These are phyloP conservation scores for Naganishia albida DNA, from an alignment of 1,284 basidiomycete genomes.

Conservation along the genomic window DNA sequence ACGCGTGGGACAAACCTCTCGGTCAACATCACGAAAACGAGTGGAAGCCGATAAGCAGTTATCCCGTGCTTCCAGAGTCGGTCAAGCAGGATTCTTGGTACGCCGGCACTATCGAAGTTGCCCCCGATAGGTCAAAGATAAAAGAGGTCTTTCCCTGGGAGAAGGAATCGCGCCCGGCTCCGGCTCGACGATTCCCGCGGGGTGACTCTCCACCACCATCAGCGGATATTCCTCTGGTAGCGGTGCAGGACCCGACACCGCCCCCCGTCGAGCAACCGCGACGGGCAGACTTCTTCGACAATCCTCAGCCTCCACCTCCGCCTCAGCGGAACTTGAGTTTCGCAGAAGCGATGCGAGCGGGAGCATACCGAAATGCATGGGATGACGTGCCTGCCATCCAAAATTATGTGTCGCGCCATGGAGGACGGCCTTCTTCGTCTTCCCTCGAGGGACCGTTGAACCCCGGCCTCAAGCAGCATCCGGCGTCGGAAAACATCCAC, in stretches of 20 bases:
- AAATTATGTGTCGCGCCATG: slow-evolving; percentile 68
- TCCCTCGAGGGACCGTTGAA: slow-evolving; percentile 49
- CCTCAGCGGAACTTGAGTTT: slow-evolving; percentile 53
- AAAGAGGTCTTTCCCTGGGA: slow-evolving; percentile 94
- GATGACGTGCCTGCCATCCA: slow-evolving; percentile 76
- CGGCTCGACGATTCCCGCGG: slow-evolving; percentile 74
- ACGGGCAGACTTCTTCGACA: slow-evolving; percentile 29
- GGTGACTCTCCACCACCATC: slow-evolving; percentile 64
- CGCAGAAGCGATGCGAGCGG: slow-evolving; percentile 56
- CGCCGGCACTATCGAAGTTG: slow-evolving; percentile 52
- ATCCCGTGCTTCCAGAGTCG: slow-evolving; percentile 48
- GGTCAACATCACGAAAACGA: slow-evolving; percentile 36
- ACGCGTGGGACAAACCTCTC: slow-evolving; percentile 59
- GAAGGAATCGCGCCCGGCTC: slow-evolving; percentile 61
- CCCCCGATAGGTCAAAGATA: slow-evolving; percentile 71
- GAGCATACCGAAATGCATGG: slow-evolving; percentile 77
- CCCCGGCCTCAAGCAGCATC: slow-evolving; percentile 15
- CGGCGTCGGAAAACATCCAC: slow-evolving; percentile 28
- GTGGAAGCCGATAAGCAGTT: slow-evolving; percentile 37
- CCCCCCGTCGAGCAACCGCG: slow-evolving; percentile 36
- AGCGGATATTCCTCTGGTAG: slow-evolving; percentile 46
- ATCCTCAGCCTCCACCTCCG: slow-evolving; percentile 33
- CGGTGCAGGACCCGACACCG: slow-evolving; percentile 39
- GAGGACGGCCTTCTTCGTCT: slow-evolving; percentile 57
- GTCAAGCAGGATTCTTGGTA: slow-evolving; percentile 56